Evolutionary conservation across 2,329 filamentous ascomycete genomes (phyloP).

Genomic region (Bipolaris cookei): DNA sequence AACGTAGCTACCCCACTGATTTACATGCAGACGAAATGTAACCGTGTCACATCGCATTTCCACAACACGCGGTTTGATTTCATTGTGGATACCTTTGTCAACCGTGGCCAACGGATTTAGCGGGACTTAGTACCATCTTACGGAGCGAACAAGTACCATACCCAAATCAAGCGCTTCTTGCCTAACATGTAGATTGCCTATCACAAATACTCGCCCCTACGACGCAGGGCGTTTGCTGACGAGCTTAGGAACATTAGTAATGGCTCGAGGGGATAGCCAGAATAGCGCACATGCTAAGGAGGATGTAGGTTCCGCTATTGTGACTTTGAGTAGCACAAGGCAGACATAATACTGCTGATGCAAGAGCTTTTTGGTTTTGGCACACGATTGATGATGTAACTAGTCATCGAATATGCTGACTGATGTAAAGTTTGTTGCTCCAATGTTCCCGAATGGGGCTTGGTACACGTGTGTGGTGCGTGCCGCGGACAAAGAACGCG

Average conservation of each 20-base stretch:
- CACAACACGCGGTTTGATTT: not conserved
- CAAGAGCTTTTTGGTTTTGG: not conserved
- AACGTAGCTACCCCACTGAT: not conserved
- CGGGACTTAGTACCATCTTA: not conserved
- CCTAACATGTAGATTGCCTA: not conserved
- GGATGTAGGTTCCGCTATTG: not conserved
- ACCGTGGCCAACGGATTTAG: not conserved
- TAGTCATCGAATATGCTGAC: not conserved
- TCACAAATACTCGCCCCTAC: not conserved
- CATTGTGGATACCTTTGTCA: not conserved
- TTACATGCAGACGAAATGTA: not conserved
- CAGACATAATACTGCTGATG: not conserved
- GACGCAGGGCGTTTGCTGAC: not conserved
- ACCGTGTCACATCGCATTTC: not conserved
- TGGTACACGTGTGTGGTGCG: too few species aligned
- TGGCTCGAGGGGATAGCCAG: not conserved
- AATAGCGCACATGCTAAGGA: not conserved
- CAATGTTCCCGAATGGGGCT: too few species aligned
- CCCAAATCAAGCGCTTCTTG: conserved; percentile 3
- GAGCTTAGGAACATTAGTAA: not conserved
- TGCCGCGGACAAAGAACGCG: too few species aligned
- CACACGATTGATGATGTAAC: not conserved
- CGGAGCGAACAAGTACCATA: not conserved
- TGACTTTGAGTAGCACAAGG: not conserved
- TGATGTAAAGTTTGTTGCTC: not conserved